A percentile compares a stretch with the other conserved stretches of the same genome.
Conservation (phyloP, 176 grass and related monocot genomes). For the Calamus simplicifolius region DNA sequence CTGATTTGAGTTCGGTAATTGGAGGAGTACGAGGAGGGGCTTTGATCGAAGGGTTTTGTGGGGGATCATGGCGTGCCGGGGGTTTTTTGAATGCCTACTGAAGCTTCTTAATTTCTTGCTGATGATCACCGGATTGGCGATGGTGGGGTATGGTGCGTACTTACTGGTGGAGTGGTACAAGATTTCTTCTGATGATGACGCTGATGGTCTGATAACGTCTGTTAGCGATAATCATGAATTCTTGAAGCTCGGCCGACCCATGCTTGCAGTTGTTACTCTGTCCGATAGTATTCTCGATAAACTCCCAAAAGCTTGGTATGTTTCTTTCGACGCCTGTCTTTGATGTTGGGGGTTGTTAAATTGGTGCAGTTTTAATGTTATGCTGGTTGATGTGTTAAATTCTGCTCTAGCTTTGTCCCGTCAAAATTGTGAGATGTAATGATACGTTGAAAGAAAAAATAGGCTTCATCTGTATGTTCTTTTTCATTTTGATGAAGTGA, state of each 20-base stretch:
- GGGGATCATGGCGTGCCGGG: conserved; percentile 60
- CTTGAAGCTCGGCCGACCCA: conserved; percentile 48
- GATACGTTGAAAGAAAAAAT: too few species aligned
- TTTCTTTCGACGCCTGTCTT: neutral
- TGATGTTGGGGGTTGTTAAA: too few species aligned
- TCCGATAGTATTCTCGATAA: conserved; percentile 56
- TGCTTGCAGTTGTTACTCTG: conserved; percentile 52
- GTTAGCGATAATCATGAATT: conserved; percentile 25
- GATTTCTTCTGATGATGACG: conserved; percentile 15
- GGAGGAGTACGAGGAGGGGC: conserved; percentile 1
- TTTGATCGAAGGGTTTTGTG: neutral
- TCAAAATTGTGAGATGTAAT: too few species aligned
- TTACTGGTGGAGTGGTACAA: conserved; percentile 66
- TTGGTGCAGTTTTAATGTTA: too few species aligned
- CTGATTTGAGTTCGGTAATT: conserved; percentile 19
- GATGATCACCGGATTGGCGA: conserved; percentile 64
- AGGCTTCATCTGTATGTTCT: too few species aligned
- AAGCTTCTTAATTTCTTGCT: conserved; percentile 91
- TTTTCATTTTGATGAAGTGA: too few species aligned
- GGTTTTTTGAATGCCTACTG: conserved; percentile 79
- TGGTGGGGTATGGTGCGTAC: conserved; percentile 80
- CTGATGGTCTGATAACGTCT: conserved; percentile 10
- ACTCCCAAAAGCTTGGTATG: conserved; percentile 89
- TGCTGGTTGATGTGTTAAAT: too few species aligned
- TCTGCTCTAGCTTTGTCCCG: too few species aligned